These are phyloP conservation scores for Ogataea chonburiensis DNA, from an alignment of 805 yeast genomes.

Conservation along the genomic window DNA sequence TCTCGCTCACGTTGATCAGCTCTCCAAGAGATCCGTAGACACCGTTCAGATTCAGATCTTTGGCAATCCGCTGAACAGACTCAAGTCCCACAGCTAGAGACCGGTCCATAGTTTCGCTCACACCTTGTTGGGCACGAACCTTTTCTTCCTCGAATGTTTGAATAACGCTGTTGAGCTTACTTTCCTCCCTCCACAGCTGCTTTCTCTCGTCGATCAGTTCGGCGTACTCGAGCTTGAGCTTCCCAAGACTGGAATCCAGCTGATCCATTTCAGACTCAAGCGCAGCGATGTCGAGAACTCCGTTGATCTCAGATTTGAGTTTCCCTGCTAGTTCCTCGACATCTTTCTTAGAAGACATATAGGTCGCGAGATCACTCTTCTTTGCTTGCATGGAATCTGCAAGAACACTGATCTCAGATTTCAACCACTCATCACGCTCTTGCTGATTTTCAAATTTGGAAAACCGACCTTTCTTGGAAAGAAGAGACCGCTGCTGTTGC, in stretches of 20 bases:
- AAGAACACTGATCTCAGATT: slow-evolving; percentile 45
- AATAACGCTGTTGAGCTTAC: slow-evolving; percentile 54
- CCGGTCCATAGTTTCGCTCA: slow-evolving; percentile 75
- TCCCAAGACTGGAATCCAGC: slow-evolving; percentile 29
- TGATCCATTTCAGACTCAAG: slow-evolving; percentile 32
- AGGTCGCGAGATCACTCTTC: slow-evolving; percentile 6
- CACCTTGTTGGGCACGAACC: slow-evolving; percentile 53
- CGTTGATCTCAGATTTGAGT: slow-evolving; percentile 23
- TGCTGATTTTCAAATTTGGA: slow-evolving; percentile 52
- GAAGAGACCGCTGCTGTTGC: slow-evolving; percentile 55
- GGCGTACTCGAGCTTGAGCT: slow-evolving; percentile 41
- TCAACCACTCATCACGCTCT: slow-evolving; percentile 71
- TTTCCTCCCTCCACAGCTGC: slow-evolving; percentile 75
- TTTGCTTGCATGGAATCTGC: slow-evolving; percentile 22
- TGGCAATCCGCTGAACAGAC: slow-evolving; percentile 63
- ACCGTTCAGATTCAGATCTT: slow-evolving; percentile 54
- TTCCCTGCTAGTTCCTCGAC: slow-evolving; percentile 40
- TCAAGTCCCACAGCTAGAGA: slow-evolving; percentile 66
- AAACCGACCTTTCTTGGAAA: slow-evolving; percentile 70
- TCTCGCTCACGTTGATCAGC: slow-evolving; percentile 73
- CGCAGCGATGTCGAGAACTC: slow-evolving; percentile 1
- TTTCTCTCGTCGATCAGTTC: slow-evolving; percentile 65
- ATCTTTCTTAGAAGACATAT: slow-evolving; percentile 13
- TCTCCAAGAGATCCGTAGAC: slow-evolving; percentile 89
- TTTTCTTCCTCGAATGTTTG: slow-evolving; percentile 57